These are phyloP conservation scores for Cyberlindnera suaveolens DNA, from an alignment of 805 yeast species.

Conservation along the genomic window DNA sequence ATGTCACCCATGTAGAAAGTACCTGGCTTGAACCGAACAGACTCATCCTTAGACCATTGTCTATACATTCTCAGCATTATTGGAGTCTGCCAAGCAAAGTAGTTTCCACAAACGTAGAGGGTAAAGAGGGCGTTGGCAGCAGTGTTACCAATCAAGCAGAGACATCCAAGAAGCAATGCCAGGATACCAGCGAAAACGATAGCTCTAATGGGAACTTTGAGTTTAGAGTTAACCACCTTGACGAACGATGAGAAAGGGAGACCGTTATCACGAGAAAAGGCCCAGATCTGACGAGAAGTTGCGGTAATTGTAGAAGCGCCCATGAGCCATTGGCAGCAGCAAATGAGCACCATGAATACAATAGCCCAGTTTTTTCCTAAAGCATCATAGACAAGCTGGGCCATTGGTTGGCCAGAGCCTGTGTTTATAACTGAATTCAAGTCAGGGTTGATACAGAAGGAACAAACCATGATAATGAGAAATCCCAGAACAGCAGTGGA, in stretches of 20 bases:
- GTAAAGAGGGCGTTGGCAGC: constrained; percentile 69
- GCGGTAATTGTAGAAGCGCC: constrained; percentile 59
- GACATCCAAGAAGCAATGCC: constrained; percentile 46
- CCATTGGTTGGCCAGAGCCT: constrained; percentile 52
- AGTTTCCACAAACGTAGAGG: constrained; percentile 55
- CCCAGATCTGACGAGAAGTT: constrained; percentile 66
- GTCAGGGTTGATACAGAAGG: constrained; percentile 39
- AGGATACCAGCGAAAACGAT: constrained; percentile 46
- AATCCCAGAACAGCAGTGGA: constrained; percentile 55
- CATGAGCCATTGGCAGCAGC: constrained; percentile 59
- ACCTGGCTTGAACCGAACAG: constrained; percentile 47
- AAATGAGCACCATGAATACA: constrained; percentile 54
- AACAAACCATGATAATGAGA: constrained; percentile 44
- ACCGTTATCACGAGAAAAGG: constrained; percentile 73
- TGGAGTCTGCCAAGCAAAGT: constrained; percentile 59
- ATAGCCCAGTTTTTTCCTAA: constrained; percentile 61
- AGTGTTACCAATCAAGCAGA: constrained; percentile 50
- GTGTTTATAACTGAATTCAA: constrained; percentile 29
- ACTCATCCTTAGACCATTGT: constrained; percentile 28
- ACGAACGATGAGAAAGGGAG: constrained; percentile 50
- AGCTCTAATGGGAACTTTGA: constrained; percentile 59
- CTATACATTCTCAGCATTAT: constrained; percentile 42
- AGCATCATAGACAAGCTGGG: constrained; percentile 54
- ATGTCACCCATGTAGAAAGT: constrained; percentile 50
- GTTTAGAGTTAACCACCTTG: constrained; percentile 46